These are phyloP conservation scores for Pythium insidiosum DNA, from an alignment of 352 stramenopile species.

Conservation along the genomic window DNA sequence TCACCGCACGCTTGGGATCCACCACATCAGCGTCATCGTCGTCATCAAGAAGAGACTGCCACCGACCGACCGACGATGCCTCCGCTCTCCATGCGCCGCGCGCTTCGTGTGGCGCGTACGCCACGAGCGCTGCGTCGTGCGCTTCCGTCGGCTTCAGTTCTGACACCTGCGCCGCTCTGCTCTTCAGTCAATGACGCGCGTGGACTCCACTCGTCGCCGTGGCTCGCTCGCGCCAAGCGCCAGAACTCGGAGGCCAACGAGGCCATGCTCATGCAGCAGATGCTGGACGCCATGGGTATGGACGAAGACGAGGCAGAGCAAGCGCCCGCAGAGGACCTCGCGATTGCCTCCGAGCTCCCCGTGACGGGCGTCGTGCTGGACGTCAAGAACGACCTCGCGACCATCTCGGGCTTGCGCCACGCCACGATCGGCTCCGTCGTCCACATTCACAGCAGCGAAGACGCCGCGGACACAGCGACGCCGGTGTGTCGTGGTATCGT, in stretches of 20 bases:
- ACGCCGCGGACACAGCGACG: neutral
- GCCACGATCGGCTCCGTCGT: constrained; percentile 69
- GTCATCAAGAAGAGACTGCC: too few relatives aligned
- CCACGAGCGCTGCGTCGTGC: too few relatives aligned
- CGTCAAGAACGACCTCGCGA: constrained; percentile 64
- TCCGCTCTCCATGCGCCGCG: constrained; percentile 1
- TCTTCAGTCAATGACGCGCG: neutral
- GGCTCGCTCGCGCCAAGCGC: constrained; percentile 8
- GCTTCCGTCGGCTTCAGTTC: too few relatives aligned
- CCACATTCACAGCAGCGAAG: constrained; percentile 16
- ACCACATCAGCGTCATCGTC: neutral
- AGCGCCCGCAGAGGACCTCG: constrained; percentile 4
- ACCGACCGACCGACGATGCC: too few relatives aligned
- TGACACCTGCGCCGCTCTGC: too few relatives aligned
- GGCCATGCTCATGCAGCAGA: constrained; percentile 51
- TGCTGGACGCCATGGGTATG: constrained; percentile 57
- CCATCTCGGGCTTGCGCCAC: constrained; percentile 63
- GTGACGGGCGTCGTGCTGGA: constrained; percentile 46
- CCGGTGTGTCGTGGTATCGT: constrained; percentile 17
- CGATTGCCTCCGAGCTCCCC: constrained; percentile 22
- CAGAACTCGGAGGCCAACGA: constrained; percentile 42
- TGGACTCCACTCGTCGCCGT: neutral
- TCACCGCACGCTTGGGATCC: too few relatives aligned
- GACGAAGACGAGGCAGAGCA: constrained; percentile 17
- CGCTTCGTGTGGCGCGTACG: too few relatives aligned